These are phyloP conservation scores for Podospora fimiseda DNA, from an alignment of 495 filamentous ascomycete species.

Conservation along the genomic window DNA sequence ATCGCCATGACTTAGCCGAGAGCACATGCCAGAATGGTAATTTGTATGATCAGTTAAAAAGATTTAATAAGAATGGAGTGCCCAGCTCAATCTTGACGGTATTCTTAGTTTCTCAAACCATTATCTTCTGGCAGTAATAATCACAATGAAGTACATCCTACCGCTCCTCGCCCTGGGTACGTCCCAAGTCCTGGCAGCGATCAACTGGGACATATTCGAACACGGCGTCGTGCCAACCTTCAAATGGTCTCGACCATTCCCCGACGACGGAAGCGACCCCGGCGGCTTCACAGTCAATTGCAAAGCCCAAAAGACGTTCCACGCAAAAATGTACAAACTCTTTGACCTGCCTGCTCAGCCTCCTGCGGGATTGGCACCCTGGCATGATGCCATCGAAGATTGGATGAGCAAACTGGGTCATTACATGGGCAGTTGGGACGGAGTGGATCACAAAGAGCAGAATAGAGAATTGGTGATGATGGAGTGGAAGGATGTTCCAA, in stretches of 20 bases:
- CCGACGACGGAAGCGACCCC: conserved; percentile 25
- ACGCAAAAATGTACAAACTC: conserved; percentile 28
- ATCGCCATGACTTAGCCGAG: neutral
- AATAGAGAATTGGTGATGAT: conserved; percentile 30
- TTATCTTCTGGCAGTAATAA: neutral
- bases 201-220: conserved; percentile 31
- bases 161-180: conserved; percentile 3
- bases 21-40: neutral
- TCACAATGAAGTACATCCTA: neutral
- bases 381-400: conserved; percentile 20
- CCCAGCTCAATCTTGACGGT: neutral
- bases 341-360: conserved; percentile 16
- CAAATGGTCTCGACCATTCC: conserved; percentile 28
- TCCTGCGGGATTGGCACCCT: conserved; percentile 22
- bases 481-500: conserved; percentile 29
- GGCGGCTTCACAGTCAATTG: conserved; percentile 27
- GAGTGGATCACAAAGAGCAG: conserved; percentile 28
- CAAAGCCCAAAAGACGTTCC: conserved; percentile 17
- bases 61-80: neutral
- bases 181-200: conserved; percentile 6
- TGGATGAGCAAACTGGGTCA: conserved; percentile 17
- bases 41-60: conserved; percentile 1
- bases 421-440: conserved; percentile 29
- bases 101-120: neutral
- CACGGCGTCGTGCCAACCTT: conserved; percentile 27